phyloP scores from a whole-genome alignment of 2,329 filamentous ascomycete genomes.

The Endothia cerciana region DNA sequence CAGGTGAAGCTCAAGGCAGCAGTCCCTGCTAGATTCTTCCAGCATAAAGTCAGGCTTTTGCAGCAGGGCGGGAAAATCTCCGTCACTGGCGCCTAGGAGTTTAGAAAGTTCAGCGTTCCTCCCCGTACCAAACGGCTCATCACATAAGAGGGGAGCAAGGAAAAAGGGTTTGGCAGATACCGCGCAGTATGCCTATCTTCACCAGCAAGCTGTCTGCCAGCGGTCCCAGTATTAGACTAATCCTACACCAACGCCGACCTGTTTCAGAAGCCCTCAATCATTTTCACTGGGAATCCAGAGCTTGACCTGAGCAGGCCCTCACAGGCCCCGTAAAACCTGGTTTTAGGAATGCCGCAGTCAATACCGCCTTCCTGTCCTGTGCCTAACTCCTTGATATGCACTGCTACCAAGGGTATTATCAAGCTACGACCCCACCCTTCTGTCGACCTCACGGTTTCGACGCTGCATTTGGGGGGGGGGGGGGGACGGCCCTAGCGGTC shows the following conservation, averaged over 20 bases:
- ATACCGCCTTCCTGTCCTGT: neutral
- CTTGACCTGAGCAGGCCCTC: neutral
- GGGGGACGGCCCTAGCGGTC: conserved; percentile 55
- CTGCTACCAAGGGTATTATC: neutral
- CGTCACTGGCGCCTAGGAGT: neutral
- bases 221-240: conserved; percentile 6
- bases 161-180: conserved; percentile 1
- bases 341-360: neutral
- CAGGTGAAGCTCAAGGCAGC: neutral
- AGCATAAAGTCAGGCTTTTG: neutral
- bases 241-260: conserved; percentile 10
- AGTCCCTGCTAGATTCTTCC: neutral
- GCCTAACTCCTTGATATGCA: neutral
- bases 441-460: neutral
- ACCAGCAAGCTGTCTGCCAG: neutral
- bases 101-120: neutral
- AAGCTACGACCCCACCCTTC: neutral
- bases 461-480: neutral
- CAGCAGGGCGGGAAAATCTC: neutral
- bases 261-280: neutral
- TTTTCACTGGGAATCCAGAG: neutral
- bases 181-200: neutral
- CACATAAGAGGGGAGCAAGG: neutral
- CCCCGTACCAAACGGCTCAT: neutral
- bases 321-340: neutral